A percentile compares a stretch with the other conserved stretches of the same genome.
phyloP scores from a whole-genome alignment of 139 green algal species.

The Auxenochlorella protothecoides region DNA sequence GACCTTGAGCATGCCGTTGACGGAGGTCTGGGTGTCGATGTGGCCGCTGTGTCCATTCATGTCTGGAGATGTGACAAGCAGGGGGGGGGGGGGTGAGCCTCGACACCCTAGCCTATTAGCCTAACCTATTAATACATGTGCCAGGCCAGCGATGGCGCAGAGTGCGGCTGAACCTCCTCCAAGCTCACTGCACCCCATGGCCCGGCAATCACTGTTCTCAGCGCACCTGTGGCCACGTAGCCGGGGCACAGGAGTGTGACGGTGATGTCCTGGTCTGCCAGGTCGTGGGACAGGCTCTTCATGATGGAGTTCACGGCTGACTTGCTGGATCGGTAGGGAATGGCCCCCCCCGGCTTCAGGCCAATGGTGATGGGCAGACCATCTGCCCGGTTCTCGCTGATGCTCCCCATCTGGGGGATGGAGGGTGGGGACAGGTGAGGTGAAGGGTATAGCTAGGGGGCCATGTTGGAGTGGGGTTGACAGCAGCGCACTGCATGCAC shows the following conservation, averaged over 20 bases:
- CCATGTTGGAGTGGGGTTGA: no score
- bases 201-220: no score
- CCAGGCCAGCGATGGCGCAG: no score
- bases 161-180: no score
- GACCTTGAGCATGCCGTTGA: slow-evolving; percentile 22
- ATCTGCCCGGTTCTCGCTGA: slow-evolving; percentile 27
- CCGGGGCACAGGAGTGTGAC: slow-evolving; percentile 33
- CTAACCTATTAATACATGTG: no score
- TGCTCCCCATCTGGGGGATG: neutral
- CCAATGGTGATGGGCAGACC: no score
- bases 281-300: slow-evolving; percentile 30
- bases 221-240: slow-evolving; percentile 2
- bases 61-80: neutral
- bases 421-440: no score
- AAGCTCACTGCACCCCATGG: no score
- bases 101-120: no score
- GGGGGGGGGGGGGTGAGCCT: no score
- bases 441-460: no score
- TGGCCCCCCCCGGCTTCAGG: slow-evolving; percentile 5
- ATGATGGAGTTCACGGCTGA: slow-evolving; percentile 31
- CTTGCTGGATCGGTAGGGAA: slow-evolving; percentile 19
- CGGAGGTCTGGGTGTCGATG: slow-evolving; percentile 18
- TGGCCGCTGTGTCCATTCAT: slow-evolving; percentile 19
- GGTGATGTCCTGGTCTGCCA: slow-evolving; percentile 16
- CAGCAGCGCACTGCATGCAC: no score